Evolutionary conservation across 768 basidiomycete genomes (phyloP).

Genomic region (Termitomyces sp.): DNA sequence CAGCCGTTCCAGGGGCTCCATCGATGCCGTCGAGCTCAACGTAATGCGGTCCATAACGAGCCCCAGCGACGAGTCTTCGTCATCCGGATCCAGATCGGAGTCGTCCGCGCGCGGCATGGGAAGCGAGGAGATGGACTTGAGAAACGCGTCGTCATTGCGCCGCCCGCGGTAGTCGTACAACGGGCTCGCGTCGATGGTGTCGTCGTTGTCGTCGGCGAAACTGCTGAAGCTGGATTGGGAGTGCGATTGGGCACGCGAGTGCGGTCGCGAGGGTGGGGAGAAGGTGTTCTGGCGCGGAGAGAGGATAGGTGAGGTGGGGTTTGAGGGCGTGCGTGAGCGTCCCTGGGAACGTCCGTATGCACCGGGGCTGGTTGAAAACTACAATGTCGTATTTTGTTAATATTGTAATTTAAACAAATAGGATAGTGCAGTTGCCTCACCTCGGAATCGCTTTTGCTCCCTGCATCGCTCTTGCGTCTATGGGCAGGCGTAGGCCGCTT

Average conservation of each 20-base stretch:
- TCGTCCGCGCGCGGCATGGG: constrained; percentile 53
- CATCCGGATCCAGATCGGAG: constrained; percentile 53
- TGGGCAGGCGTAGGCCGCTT: constrained; percentile 65
- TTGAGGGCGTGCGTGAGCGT: constrained; percentile 67
- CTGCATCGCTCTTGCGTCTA: constrained; percentile 72
- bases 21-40: constrained; percentile 60
- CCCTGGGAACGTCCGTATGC: constrained; percentile 41
- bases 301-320: constrained; percentile 54
- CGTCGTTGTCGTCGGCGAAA: constrained; percentile 31
- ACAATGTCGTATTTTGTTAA: constrained; percentile 1
- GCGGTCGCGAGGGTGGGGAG: constrained; percentile 50
- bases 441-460: constrained; percentile 75
- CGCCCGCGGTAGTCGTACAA: constrained; percentile 20
- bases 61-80: constrained; percentile 50
- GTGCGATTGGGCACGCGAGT: constrained; percentile 58
- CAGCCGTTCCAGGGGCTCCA: constrained; percentile 69
- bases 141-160: constrained; percentile 26
- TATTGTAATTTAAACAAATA: constrained; percentile 13
- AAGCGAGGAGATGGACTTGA: constrained; percentile 46
- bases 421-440: constrained; percentile 42
- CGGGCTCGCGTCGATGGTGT: constrained; percentile 24
- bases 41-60: constrained; percentile 59
- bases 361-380: constrained; percentile 39
- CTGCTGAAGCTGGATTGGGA: constrained; percentile 30
- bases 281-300: constrained; percentile 23